Evolutionary conservation across 257 asterid genomes (phyloP), one percentile per base, ranked within the genome.

Genomic region (Plectranthus barbatus): DNA sequence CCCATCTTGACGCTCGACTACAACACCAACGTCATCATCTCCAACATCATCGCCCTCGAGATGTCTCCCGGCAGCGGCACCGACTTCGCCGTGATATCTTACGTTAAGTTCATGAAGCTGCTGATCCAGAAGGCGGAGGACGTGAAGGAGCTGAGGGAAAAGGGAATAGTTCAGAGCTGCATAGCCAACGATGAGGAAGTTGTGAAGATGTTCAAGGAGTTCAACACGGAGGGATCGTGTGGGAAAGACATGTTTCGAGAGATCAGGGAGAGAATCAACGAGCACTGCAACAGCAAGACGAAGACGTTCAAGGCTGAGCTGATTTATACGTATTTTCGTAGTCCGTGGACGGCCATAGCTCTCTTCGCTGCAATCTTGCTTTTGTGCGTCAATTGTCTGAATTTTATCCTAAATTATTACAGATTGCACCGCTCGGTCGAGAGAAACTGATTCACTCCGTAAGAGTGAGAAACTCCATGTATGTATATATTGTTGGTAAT

Each of bases 1-100:
- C 77, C 72, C 0, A 39, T 57, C 12, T 0, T 57, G 0, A 1
- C 7, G 3, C 9, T 37, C 29, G 66, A 17, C 19, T 10, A n/a
- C 29, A 10, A 29, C 3, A 17, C 69, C 44, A 53, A 18, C 11
- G 44, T 45, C 5, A 13, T 64, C 24, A 49, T 74, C 55, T 49
- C 70, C 17, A 77, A 77, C 71, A 61, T 74, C 51, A 74, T 80
- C 17, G 79, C 79, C 1, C 67, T 68, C 5, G 86, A 80, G 23
- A 50, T 72, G 62, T 63, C 71, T 23, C 17, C 77, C 3, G 61
- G 59, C 4, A 65, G 40, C 13, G 8, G 1, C 0, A 18, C 62
- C 7, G 56, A 72, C 11, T 39, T 58, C 12, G 57, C 61, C 1
- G 74, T 80, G 50, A 72, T 69, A 21, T 72, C 81, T 1, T 77